Percentiles rank a stretch among this genome's conserved stretches.
Evolutionary conservation across 2,329 filamentous ascomycete species (phyloP).

Genomic region (Colletotrichum liriopes): DNA sequence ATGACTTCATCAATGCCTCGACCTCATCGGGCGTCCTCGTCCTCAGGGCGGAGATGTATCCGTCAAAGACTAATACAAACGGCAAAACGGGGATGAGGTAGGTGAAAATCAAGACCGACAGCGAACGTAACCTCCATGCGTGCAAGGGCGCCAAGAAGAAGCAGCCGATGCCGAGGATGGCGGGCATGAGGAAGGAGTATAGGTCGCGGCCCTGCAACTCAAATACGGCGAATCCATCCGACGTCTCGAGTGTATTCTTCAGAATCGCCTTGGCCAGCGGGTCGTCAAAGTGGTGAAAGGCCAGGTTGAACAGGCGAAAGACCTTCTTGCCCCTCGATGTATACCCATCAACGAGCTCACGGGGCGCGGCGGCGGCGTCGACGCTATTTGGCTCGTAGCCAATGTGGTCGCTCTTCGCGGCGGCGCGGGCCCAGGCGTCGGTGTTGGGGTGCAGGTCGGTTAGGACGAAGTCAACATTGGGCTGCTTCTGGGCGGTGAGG

Average conservation of each 20-base stretch:
- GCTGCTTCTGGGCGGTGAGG: conserved; percentile 47
- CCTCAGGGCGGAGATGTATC: conserved; percentile 76
- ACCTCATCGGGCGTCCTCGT: conserved; percentile 79
- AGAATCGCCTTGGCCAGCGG: conserved; percentile 73
- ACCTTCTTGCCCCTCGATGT: conserved; percentile 62
- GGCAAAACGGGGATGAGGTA: conserved; percentile 78
- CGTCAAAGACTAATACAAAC: conserved; percentile 78
- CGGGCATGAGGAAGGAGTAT: conserved; percentile 67
- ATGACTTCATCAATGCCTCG: conserved; percentile 69
- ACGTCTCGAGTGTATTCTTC: conserved; percentile 74
- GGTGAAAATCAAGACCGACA: conserved; percentile 74
- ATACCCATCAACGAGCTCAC: conserved; percentile 58
- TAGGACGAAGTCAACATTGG: conserved; percentile 71
- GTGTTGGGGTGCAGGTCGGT: conserved; percentile 78
- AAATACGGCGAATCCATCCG: conserved; percentile 79
- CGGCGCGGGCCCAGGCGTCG: conserved; percentile 70
- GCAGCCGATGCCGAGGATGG: conserved; percentile 67
- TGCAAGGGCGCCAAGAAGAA: conserved; percentile 68
- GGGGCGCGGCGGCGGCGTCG: conserved; percentile 75
- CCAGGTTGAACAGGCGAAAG: conserved; percentile 80
- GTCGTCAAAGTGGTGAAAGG: conserved; percentile 85
- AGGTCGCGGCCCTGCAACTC: conserved; percentile 80
- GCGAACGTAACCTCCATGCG: conserved; percentile 67
- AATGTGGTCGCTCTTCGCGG: conserved; percentile 68
- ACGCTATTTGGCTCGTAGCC: conserved; percentile 73